phyloP scores from a whole-genome alignment of 371 early-diverging fungal genomes.

The Lichtheimia ramosa region DNA sequence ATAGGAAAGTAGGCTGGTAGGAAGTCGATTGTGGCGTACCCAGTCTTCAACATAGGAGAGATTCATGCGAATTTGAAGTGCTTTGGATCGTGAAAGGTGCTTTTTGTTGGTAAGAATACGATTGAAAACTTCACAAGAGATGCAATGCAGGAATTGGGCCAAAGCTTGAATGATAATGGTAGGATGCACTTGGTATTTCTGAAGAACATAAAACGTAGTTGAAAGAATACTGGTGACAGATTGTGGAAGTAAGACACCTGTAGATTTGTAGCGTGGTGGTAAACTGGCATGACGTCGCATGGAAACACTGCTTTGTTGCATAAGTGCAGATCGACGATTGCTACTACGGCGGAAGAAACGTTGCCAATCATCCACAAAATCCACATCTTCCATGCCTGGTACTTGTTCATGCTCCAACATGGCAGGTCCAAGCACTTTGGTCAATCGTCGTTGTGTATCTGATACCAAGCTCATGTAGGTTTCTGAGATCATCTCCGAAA shows the following conservation, averaged over 20 bases:
- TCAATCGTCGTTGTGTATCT: slow-evolving; percentile 59
- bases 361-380: slow-evolving; percentile 64
- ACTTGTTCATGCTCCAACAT: slow-evolving; percentile 73
- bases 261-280: background rate
- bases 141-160: slow-evolving; percentile 70
- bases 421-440: slow-evolving; percentile 59
- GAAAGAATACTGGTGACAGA: slow-evolving; percentile 63
- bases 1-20: slow-evolving; percentile 40
- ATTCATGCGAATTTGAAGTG: slow-evolving; percentile 84
- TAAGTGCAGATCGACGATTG: slow-evolving; percentile 16
- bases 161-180: slow-evolving; percentile 24
- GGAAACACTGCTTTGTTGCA: slow-evolving; percentile 3
- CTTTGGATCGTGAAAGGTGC: slow-evolving; percentile 74
- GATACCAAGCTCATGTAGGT: slow-evolving; percentile 60
- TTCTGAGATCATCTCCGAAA: slow-evolving; percentile 75
- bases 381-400: slow-evolving; percentile 65
- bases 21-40: slow-evolving; percentile 61
- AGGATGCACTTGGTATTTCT: slow-evolving; percentile 63
- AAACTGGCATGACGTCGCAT: slow-evolving; percentile 12
- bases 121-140: slow-evolving; percentile 81
- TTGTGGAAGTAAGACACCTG: slow-evolving; percentile 35
- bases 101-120: slow-evolving; percentile 73
- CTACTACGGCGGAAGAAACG: slow-evolving; percentile 46
- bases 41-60: slow-evolving; percentile 81
- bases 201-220: slow-evolving; percentile 56